phyloP scores from a whole-genome alignment of 2,329 filamentous ascomycete species.

The Stylonectria norvegica region DNA sequence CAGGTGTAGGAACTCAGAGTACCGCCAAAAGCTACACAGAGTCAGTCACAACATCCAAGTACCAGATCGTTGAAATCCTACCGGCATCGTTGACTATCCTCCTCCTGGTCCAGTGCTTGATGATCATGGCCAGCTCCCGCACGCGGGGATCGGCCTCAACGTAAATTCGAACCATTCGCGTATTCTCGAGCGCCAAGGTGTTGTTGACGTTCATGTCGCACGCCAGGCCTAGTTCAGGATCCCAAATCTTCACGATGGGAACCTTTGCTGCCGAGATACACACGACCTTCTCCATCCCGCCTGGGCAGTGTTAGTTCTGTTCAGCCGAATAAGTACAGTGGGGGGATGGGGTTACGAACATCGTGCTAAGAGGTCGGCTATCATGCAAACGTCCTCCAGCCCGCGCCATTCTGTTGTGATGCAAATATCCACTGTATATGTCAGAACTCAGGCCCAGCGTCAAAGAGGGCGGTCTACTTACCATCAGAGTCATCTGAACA shows the following conservation, averaged over 20 bases:
- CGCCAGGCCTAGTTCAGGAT: slow-evolving; percentile 81
- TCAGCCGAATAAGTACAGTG: too few relatives aligned
- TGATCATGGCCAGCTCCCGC: slow-evolving; percentile 87
- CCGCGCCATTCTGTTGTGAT: slow-evolving; percentile 89
- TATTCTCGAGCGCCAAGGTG: slow-evolving; percentile 90
- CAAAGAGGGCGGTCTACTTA: slow-evolving; percentile 46
- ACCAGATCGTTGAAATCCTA: slow-evolving; percentile 44
- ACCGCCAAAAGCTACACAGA: slow-evolving; percentile 70
- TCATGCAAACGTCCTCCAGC: slow-evolving; percentile 83
- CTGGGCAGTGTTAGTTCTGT: slow-evolving; percentile 50
- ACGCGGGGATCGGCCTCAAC: slow-evolving; percentile 90
- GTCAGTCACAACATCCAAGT: slow-evolving; percentile 16
- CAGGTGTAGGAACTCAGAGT: slow-evolving; percentile 98
- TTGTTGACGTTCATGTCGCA: slow-evolving; percentile 99
- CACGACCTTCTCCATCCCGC: slow-evolving; percentile 94
- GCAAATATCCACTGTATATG: slow-evolving; percentile 80
- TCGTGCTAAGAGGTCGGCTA: slow-evolving; percentile 80
- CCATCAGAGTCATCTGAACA: slow-evolving; percentile 96
- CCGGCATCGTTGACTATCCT: slow-evolving; percentile 95
- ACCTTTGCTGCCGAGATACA: slow-evolving; percentile 95
- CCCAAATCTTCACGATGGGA: slow-evolving; percentile 98
- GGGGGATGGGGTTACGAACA: slow-evolving; percentile 58
- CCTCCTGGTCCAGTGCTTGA: slow-evolving; percentile 95
- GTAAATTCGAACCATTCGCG: slow-evolving; percentile 95
- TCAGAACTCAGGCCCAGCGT: not conserved